Evolutionary conservation across 2,329 filamentous ascomycete species (phyloP).

Genomic region (Aspergillus proliferans): DNA sequence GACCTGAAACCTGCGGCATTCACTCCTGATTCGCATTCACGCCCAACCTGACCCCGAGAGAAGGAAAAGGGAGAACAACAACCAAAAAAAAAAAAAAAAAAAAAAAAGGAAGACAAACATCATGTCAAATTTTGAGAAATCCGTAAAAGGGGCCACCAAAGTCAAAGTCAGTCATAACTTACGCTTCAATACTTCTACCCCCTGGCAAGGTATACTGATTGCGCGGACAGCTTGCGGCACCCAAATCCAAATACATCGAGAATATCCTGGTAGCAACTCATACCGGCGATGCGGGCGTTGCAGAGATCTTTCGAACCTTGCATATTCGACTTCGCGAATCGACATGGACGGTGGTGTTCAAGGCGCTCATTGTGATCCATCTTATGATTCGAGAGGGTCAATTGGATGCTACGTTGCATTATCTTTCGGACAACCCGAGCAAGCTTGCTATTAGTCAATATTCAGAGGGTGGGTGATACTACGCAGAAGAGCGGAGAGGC

Average conservation of each 20-base stretch:
- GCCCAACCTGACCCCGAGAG: slow-evolving; percentile 8
- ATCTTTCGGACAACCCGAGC: slow-evolving; percentile 73
- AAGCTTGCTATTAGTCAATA: slow-evolving; percentile 84
- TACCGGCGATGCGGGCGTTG: slow-evolving; percentile 87
- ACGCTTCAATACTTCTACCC: slow-evolving; percentile 1
- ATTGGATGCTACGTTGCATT: slow-evolving; percentile 78
- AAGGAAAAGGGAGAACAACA: background rate
- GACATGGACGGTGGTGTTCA: slow-evolving; percentile 99
- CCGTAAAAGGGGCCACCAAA: slow-evolving; percentile 97
- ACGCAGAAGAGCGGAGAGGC: slow-evolving; percentile 2
- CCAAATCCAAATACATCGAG: slow-evolving; percentile 99
- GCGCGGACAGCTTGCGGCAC: slow-evolving; percentile 68
- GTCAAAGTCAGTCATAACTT: slow-evolving; percentile 63
- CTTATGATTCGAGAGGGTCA: slow-evolving; percentile 96
- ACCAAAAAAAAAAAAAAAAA: too few species aligned
- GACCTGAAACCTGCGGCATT: background rate
- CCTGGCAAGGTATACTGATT: slow-evolving; percentile 8
- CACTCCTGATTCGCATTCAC: slow-evolving; percentile 8
- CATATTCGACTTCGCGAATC: slow-evolving; percentile 86
- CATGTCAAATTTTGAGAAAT: slow-evolving; percentile 82
- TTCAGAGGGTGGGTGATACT: slow-evolving; percentile 66
- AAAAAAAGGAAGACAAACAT: slow-evolving; percentile 5
- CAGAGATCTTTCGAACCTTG: slow-evolving; percentile 88
- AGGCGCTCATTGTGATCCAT: slow-evolving; percentile 90
- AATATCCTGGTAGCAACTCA: slow-evolving; percentile 94